Conservation (phyloP, 1,139 yeast species). For the Geotrichum candidum region DNA sequence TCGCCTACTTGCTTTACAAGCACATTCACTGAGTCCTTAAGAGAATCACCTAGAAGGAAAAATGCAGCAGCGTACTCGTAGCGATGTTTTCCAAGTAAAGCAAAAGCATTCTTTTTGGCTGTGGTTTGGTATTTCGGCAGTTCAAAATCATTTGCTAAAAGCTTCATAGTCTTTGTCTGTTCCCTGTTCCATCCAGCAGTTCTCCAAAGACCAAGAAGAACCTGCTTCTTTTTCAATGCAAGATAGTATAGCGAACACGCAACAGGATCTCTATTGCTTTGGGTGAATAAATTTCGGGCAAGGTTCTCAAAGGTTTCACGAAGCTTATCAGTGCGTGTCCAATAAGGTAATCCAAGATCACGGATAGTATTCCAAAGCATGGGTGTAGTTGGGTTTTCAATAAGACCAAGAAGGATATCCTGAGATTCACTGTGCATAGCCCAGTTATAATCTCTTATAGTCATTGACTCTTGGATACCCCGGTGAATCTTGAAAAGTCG, state of each 20-base stretch:
- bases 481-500: slow-evolving; percentile 58
- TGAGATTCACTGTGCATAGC: slow-evolving; percentile 80
- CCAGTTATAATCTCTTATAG: slow-evolving; percentile 82
- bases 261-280: slow-evolving; percentile 60
- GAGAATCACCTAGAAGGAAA: slow-evolving; percentile 71
- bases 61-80: slow-evolving; percentile 84
- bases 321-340: slow-evolving; percentile 58
- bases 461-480: slow-evolving; percentile 45
- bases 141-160: slow-evolving; percentile 68
- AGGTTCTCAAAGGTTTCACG: slow-evolving; percentile 53
- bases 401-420: slow-evolving; percentile 52
- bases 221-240: slow-evolving; percentile 70
- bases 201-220: slow-evolving; percentile 78
- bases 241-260: slow-evolving; percentile 67
- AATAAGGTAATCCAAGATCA: slow-evolving; percentile 62
- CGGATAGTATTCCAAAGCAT: slow-evolving; percentile 56
- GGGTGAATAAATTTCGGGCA: slow-evolving; percentile 49
- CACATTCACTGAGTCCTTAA: slow-evolving; percentile 73
- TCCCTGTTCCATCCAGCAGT: slow-evolving; percentile 71
- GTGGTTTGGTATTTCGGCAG: slow-evolving; percentile 78
- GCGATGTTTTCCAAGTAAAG: slow-evolving; percentile 79
- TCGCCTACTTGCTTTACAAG: slow-evolving; percentile 63
- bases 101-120: slow-evolving; percentile 89
- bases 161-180: slow-evolving; percentile 70
- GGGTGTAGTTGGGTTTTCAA: slow-evolving; percentile 42